These are phyloP conservation scores for Chondrostereum purpureum DNA, from an alignment of 1,284 basidiomycete genomes.

Conservation along the genomic window DNA sequence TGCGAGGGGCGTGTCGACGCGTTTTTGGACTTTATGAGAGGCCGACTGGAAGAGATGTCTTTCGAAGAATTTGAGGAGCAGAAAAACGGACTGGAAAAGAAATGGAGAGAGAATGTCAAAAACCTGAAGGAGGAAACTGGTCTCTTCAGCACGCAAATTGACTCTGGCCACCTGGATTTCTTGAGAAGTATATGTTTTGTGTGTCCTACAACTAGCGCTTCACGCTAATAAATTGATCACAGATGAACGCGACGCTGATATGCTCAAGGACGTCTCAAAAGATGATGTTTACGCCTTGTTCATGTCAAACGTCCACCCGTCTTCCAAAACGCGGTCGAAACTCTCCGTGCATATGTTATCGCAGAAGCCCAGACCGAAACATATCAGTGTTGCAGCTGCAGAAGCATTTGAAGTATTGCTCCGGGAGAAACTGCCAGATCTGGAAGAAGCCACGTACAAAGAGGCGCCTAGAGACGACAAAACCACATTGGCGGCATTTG, in stretches of 20 bases:
- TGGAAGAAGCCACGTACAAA: conserved; percentile 37
- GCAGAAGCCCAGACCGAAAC: conserved; percentile 51
- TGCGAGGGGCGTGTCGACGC: conserved; percentile 81
- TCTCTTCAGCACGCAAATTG: conserved; percentile 68
- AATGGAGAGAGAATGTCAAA: conserved; percentile 48
- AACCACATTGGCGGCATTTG: conserved; percentile 36
- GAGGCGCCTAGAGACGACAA: conserved; percentile 41
- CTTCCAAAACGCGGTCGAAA: conserved; percentile 66
- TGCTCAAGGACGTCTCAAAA: conserved; percentile 64
- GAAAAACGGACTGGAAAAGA: conserved; percentile 42
- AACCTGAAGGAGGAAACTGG: conserved; percentile 75
- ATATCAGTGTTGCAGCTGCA: conserved; percentile 62
- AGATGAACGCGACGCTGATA: conserved; percentile 65
- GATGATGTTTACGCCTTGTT: conserved; percentile 77
- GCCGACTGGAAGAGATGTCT: conserved; percentile 38
- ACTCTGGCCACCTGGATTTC: conserved; percentile 76
- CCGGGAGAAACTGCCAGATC: conserved; percentile 40
- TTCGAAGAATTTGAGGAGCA: conserved; percentile 51
- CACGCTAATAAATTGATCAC: conserved; percentile 9
- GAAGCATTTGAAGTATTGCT: conserved; percentile 58
- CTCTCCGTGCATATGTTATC: conserved; percentile 79
- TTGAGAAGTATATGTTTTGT: conserved; percentile 29
- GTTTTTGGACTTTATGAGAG: conserved; percentile 60
- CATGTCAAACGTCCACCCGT: conserved; percentile 64
- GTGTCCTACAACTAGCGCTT: too few relatives aligned